Conservation (phyloP, 139 green algal species). For the Dunaliella sp. region DNA sequence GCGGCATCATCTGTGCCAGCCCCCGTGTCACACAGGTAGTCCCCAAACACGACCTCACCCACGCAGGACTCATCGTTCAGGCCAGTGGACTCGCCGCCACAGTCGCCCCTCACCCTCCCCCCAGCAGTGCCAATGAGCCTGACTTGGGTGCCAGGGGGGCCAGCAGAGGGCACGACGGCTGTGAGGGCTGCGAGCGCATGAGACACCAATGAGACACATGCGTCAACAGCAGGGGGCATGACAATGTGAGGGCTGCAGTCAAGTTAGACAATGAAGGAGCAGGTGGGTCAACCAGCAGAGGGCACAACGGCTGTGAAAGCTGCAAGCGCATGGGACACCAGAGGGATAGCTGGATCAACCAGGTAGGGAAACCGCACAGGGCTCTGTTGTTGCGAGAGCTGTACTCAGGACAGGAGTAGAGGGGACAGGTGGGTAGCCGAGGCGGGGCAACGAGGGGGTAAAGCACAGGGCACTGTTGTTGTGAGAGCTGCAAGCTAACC, state of each 20-base stretch:
- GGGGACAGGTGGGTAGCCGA: too few species aligned
- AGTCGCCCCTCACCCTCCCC: background rate
- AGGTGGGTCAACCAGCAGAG: background rate
- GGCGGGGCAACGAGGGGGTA: too few species aligned
- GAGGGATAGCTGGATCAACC: background rate
- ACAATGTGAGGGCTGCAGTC: background rate
- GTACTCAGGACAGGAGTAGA: too few species aligned
- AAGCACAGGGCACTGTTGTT: too few species aligned
- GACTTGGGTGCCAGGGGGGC: slow-evolving; percentile 8
- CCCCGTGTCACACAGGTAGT: slow-evolving; percentile 13
- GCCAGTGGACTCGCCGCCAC: background rate
- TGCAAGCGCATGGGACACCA: background rate
- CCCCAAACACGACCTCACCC: slow-evolving; percentile 7
- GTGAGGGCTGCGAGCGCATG: slow-evolving; percentile 11
- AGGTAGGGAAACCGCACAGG: background rate
- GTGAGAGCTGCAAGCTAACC: too few species aligned
- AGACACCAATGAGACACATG: background rate
- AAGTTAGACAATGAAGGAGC: background rate
- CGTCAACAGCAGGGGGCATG: background rate
- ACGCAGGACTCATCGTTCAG: background rate
- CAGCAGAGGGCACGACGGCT: slow-evolving; percentile 6
- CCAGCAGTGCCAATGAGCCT: background rate
- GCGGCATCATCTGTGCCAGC: background rate
- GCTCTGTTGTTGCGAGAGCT: too few species aligned
- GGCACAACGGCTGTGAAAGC: background rate